These are phyloP conservation scores for Akebia trifoliata DNA, from an alignment of 164 flowering plant species.

Conservation along the genomic window DNA sequence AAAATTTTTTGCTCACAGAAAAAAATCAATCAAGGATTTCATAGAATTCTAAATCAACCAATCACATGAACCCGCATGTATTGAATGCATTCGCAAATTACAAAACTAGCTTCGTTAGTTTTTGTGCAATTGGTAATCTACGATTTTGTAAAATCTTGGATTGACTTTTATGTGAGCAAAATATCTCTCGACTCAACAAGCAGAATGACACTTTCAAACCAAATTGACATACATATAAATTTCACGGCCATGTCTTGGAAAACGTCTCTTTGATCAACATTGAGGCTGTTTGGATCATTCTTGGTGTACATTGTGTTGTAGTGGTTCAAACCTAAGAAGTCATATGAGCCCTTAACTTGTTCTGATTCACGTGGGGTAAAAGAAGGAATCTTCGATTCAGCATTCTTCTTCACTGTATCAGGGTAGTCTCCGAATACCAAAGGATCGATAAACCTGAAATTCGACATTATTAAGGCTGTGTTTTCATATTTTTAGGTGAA, in stretches of 20 bases:
- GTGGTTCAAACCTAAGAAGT: slow-evolving; percentile 56
- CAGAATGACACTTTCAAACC: too few relatives aligned
- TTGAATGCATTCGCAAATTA: too few relatives aligned
- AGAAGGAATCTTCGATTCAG: slow-evolving; percentile 40
- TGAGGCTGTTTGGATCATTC: slow-evolving; percentile 27
- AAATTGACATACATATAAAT: slow-evolving; percentile 28
- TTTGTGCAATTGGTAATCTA: too few relatives aligned
- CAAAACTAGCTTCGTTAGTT: too few relatives aligned
- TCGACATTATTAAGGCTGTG: background rate
- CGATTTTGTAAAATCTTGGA: too few relatives aligned
- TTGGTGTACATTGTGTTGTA: slow-evolving; percentile 23
- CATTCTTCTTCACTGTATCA: slow-evolving; percentile 36
- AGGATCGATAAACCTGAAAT: slow-evolving; percentile 37
- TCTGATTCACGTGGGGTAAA: slow-evolving; percentile 37
- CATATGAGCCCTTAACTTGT: slow-evolving; percentile 47
- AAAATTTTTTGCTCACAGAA: too few relatives aligned
- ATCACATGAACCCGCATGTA: too few relatives aligned
- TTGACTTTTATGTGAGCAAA: too few relatives aligned
- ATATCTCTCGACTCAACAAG: too few relatives aligned
- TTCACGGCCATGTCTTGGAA: slow-evolving; percentile 28
- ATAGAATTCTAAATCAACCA: too few relatives aligned
- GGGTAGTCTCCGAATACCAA: slow-evolving; percentile 50
- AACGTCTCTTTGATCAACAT: slow-evolving; percentile 31
- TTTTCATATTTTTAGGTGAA: too few relatives aligned
- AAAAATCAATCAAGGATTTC: too few relatives aligned